Evolutionary conservation across 345 rosid genomes (phyloP).

Genomic region (Limnanthes douglasii): DNA sequence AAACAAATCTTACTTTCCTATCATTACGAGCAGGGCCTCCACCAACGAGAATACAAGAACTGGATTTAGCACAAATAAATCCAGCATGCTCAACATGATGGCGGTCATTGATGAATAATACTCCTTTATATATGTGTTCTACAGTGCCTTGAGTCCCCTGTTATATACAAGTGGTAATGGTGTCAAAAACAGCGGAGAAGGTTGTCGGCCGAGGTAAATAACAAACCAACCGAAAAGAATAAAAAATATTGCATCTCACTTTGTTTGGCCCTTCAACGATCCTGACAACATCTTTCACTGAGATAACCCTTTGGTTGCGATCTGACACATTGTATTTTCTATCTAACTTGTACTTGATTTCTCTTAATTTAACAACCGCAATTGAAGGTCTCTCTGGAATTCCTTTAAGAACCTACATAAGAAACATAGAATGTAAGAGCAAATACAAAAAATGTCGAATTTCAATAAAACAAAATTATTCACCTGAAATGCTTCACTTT

Average conservation of each 20-base stretch:
- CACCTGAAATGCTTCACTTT: slow-evolving; percentile 94
- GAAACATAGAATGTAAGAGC: neutral
- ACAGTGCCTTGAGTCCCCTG: slow-evolving; percentile 97
- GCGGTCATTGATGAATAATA: slow-evolving; percentile 69
- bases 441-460: neutral
- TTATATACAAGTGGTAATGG: slow-evolving; percentile 5
- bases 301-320: slow-evolving; percentile 44
- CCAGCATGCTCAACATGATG: slow-evolving; percentile 98
- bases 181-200: slow-evolving; percentile 2
- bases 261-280: slow-evolving; percentile 82
- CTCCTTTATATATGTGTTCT: slow-evolving; percentile 66
- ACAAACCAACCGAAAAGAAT: slow-evolving; percentile 7
- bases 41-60: slow-evolving; percentile 64
- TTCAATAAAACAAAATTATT: slow-evolving; percentile 2
- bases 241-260: no score
- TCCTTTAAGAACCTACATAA: slow-evolving; percentile 84
- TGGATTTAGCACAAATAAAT: slow-evolving; percentile 74
- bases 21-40: slow-evolving; percentile 56
- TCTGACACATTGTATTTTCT: slow-evolving; percentile 64
- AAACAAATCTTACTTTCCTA: slow-evolving; percentile 43
- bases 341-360: slow-evolving; percentile 82
- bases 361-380: slow-evolving; percentile 72
- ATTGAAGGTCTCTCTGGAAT: slow-evolving; percentile 89
- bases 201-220: slow-evolving; percentile 6
- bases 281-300: slow-evolving; percentile 71